These are phyloP conservation scores for Bretschneidera sinensis DNA, from an alignment of 345 rosid species.

Conservation along the genomic window DNA sequence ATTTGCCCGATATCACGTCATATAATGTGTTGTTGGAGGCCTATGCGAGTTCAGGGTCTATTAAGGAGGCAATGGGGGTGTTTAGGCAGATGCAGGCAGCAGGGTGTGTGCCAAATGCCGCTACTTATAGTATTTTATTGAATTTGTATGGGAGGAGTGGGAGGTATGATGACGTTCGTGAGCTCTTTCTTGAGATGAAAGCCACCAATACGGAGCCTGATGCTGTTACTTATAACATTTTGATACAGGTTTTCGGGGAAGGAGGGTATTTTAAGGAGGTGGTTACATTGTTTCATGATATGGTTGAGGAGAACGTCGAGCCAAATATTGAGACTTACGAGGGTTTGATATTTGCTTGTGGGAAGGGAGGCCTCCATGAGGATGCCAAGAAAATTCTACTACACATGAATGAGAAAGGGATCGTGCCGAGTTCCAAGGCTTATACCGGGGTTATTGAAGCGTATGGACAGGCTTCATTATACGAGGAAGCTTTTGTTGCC, in stretches of 20 bases:
- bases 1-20: constrained; percentile 70
- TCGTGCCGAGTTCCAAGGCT: constrained; percentile 80
- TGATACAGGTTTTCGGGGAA: constrained; percentile 84
- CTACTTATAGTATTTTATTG: constrained; percentile 67
- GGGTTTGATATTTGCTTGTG: constrained; percentile 84
- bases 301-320: constrained; percentile 90
- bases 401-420: constrained; percentile 68
- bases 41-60: constrained; percentile 56
- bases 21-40: constrained; percentile 87
- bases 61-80: constrained; percentile 73
- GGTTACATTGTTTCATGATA: constrained; percentile 87
- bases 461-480: constrained; percentile 83
- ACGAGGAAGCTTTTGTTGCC: constrained; percentile 82
- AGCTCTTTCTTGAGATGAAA: constrained; percentile 93
- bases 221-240: constrained; percentile 74
- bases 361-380: constrained; percentile 85
- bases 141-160: constrained; percentile 77
- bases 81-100: constrained; percentile 91
- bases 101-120: constrained; percentile 69
- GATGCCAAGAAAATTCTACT: constrained; percentile 72
- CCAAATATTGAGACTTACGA: constrained; percentile 87
- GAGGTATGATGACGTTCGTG: constrained; percentile 82
- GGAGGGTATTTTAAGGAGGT: constrained; percentile 98
- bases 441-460: constrained; percentile 85
- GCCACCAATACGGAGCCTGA: constrained; percentile 80